Conservation (phyloP, 1,284 basidiomycete genomes). For the Pseudozyma tsukubaensis region DNA sequence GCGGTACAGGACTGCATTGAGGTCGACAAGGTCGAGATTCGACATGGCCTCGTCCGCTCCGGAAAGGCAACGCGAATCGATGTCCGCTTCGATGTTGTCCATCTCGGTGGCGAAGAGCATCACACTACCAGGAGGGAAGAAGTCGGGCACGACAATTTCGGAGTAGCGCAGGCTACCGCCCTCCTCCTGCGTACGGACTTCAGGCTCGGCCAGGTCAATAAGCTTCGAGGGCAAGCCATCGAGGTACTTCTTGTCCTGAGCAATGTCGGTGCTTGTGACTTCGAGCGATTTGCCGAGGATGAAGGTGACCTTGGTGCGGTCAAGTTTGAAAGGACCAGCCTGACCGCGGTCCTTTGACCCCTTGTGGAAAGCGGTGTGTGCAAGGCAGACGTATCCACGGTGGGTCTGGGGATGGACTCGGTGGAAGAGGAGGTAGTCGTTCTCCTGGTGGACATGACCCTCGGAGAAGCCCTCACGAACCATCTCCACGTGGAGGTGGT, state of each 20-base stretch:
- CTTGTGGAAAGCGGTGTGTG: conserved; percentile 61
- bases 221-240: conserved; percentile 55
- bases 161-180: conserved; percentile 45
- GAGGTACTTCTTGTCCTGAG: conserved; percentile 43
- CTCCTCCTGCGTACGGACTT: conserved; percentile 33
- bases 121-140: conserved; percentile 63
- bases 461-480: conserved; percentile 57
- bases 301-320: conserved; percentile 53
- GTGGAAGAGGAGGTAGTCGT: conserved; percentile 61
- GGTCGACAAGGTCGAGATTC: conserved; percentile 55
- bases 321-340: conserved; percentile 55
- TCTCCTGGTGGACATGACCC: conserved; percentile 64
- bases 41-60: conserved; percentile 59
- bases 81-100: conserved; percentile 50
- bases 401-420: conserved; percentile 64
- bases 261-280: conserved; percentile 29
- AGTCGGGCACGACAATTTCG: conserved; percentile 59
- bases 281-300: conserved; percentile 61
- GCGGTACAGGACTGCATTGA: conserved; percentile 62
- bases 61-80: conserved; percentile 50
- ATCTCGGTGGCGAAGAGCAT: conserved; percentile 63
- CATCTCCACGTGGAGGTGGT: conserved; percentile 65
- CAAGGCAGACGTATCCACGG: conserved; percentile 56
- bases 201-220: conserved; percentile 52
- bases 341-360: conserved; percentile 52